These are phyloP conservation scores for Salix suchowensis DNA, from an alignment of 345 rosid species.

Conservation along the genomic window DNA sequence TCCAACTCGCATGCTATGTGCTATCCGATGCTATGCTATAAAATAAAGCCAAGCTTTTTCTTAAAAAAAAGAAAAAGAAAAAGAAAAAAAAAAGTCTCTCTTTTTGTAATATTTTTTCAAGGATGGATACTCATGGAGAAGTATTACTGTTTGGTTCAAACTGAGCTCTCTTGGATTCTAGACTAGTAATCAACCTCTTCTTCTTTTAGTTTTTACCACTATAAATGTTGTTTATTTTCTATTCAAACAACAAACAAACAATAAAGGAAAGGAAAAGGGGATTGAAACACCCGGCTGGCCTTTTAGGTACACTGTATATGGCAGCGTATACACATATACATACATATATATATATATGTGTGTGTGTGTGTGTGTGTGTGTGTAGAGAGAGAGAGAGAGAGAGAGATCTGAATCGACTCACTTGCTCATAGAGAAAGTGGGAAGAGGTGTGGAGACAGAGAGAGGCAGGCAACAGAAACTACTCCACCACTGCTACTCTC, in stretches of 20 bases:
- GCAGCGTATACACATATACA: neutral
- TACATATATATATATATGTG: too few species aligned
- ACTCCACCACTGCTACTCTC: neutral
- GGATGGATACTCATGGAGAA: neutral
- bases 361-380: too few species aligned
- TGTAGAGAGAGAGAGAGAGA: neutral
- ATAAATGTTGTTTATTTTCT: neutral
- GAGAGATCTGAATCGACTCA: neutral
- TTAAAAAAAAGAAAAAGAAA: slow-evolving; percentile 6
- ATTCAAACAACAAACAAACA: neutral
- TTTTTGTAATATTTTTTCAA: neutral
- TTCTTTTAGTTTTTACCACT: neutral
- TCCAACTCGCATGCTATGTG: slow-evolving; percentile 45
- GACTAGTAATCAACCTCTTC: slow-evolving; percentile 8
- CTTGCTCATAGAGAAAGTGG: neutral
- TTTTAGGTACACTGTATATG: neutral
- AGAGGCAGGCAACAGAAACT: neutral
- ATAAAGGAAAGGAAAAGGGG: neutral
- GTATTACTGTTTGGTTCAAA: slow-evolving; percentile 50
- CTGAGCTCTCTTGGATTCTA: slow-evolving; percentile 49
- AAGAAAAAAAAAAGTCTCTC: neutral
- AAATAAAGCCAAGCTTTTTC: slow-evolving; percentile 38
- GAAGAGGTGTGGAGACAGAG: neutral
- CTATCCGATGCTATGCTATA: neutral
- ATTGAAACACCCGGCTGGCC: neutral